Conservation (phyloP, 345 rosid genomes). For the Citrus glauca region DNA sequence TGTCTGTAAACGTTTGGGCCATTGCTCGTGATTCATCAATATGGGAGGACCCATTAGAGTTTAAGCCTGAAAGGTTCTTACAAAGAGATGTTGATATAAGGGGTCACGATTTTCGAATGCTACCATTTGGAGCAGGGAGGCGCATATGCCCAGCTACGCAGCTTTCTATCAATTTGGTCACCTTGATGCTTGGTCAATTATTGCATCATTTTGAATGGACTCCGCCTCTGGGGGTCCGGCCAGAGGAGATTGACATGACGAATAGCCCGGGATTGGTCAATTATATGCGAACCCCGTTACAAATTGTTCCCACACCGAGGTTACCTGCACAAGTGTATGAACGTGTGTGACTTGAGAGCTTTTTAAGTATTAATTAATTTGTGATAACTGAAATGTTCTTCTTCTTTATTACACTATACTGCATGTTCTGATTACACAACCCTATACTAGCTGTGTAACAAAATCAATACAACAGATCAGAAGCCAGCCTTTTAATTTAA, state of each 20-base stretch:
- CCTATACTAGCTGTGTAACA: too few species aligned
- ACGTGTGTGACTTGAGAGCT: neutral
- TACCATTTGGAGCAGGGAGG: slow-evolving; percentile 36
- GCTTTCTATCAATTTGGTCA: slow-evolving; percentile 38
- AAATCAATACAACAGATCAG: too few species aligned
- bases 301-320: slow-evolving; percentile 31
- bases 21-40: slow-evolving; percentile 27
- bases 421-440: too few species aligned
- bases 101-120: slow-evolving; percentile 28
- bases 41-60: slow-evolving; percentile 38
- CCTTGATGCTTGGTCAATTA: slow-evolving; percentile 37
- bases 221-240: slow-evolving; percentile 6
- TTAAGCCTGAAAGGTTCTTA: slow-evolving; percentile 38
- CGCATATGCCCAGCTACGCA: slow-evolving; percentile 46
- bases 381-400: too few species aligned
- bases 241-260: slow-evolving; percentile 22
- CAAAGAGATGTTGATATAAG: slow-evolving; percentile 34
- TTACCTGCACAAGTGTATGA: slow-evolving; percentile 7
- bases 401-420: too few species aligned
- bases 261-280: slow-evolving; percentile 34
- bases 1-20: slow-evolving; percentile 39
- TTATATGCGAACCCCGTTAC: slow-evolving; percentile 36
- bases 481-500: too few species aligned
- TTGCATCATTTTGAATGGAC: slow-evolving; percentile 45
- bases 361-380: neutral